Conservation (phyloP, 1,284 basidiomycete genomes). For the Sanghuangporus sanghuang region DNA sequence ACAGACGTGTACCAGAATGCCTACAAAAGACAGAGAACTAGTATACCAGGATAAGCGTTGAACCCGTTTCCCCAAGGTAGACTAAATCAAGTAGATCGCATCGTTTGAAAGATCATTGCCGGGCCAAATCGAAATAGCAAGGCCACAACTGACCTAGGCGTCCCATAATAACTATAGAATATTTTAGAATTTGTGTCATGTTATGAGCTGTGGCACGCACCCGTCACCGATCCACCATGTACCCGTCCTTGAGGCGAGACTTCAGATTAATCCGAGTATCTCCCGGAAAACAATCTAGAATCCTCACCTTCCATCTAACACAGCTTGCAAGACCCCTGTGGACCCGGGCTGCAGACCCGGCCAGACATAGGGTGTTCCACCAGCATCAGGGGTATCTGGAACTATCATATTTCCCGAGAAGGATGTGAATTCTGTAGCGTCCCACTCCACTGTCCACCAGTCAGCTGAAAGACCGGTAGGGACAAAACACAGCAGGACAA, state of each 20-base stretch:
- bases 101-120: background rate
- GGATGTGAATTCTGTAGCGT: constrained; percentile 21
- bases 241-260: background rate
- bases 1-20: background rate
- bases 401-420: constrained; percentile 20
- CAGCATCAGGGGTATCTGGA: constrained; percentile 15
- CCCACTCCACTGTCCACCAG: constrained; percentile 23
- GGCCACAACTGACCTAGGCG: constrained; percentile 5
- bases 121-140: background rate
- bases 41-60: constrained; percentile 18
- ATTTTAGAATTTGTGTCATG: background rate
- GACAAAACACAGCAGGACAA: background rate
- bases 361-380: constrained; percentile 22
- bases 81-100: background rate
- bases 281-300: background rate
- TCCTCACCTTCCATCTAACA: constrained; percentile 18
- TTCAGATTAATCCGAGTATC: background rate
- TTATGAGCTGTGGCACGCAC: background rate
- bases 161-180: constrained; percentile 16
- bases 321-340: constrained; percentile 21
- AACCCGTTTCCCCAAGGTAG: constrained; percentile 20
- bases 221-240: constrained; percentile 20
- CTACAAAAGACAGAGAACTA: background rate
- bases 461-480: constrained; percentile 1
- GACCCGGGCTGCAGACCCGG: constrained; percentile 20